Percentiles rank a stretch among this genome's conserved stretches.
Conservation (phyloP, 2,329 filamentous ascomycete species). For the Cercospora zeae-maydis region DNA sequence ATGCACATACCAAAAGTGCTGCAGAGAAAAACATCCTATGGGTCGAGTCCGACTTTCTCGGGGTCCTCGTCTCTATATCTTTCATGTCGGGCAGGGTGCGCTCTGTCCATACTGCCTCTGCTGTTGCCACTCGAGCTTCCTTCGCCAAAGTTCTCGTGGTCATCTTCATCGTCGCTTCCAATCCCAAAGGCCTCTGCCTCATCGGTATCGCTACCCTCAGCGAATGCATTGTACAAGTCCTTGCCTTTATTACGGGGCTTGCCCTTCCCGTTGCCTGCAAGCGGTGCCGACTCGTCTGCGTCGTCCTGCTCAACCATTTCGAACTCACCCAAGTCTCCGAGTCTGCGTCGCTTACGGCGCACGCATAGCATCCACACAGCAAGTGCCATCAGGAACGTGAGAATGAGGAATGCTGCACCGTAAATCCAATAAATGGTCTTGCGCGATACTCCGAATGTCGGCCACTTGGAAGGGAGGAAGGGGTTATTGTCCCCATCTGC, state of each 20-base stretch:
- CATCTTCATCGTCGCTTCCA: slow-evolving; percentile 26
- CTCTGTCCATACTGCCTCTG: slow-evolving; percentile 4
- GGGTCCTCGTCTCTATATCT: slow-evolving; percentile 25
- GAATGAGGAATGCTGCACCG: slow-evolving; percentile 77
- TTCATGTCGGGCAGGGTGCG: slow-evolving; percentile 12
- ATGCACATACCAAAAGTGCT: not conserved
- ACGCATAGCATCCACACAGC: slow-evolving; percentile 72
- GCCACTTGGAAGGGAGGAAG: slow-evolving; percentile 80
- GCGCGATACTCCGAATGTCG: slow-evolving; percentile 83
- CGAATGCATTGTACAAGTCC: slow-evolving; percentile 96
- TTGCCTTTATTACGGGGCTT: slow-evolving; percentile 64
- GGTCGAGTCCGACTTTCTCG: slow-evolving; percentile 10
- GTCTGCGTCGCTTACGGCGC: slow-evolving; percentile 62
- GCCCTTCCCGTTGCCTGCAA: slow-evolving; percentile 13
- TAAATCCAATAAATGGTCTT: slow-evolving; percentile 92
- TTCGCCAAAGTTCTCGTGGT: slow-evolving; percentile 21
- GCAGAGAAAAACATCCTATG: not conserved
- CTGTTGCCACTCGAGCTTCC: slow-evolving; percentile 17
- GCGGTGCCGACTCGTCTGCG: slow-evolving; percentile 50
- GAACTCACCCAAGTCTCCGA: slow-evolving; percentile 83
- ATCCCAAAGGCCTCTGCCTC: slow-evolving; percentile 43
- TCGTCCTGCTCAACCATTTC: slow-evolving; percentile 86
- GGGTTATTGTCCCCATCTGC: slow-evolving; percentile 45
- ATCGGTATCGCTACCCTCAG: slow-evolving; percentile 75
- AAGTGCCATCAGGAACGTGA: slow-evolving; percentile 75